A percentile compares a stretch with the other conserved stretches of the same genome.
These are phyloP conservation scores for Pyrenopolyporus hunteri DNA, from an alignment of 495 filamentous ascomycete genomes.

Conservation along the genomic window DNA sequence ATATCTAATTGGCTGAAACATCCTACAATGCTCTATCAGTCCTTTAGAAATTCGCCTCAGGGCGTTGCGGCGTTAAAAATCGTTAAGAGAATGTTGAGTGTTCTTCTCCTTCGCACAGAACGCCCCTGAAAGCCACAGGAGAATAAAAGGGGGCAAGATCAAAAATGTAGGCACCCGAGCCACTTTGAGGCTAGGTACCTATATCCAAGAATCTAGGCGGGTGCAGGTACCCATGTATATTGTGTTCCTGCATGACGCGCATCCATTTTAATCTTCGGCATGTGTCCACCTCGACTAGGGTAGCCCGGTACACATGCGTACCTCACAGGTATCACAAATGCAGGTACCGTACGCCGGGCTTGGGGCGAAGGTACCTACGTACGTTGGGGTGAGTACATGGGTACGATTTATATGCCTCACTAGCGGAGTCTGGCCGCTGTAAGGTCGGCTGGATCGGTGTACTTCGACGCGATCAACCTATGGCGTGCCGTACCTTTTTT, in stretches of 20 bases:
- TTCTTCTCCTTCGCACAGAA: no score
- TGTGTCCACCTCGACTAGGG: background rate
- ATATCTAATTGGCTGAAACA: no score
- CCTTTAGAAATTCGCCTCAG: no score
- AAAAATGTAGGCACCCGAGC: background rate
- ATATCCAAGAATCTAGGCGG: background rate
- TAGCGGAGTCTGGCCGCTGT: slow-evolving; percentile 8
- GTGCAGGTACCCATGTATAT: background rate
- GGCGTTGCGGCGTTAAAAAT: no score
- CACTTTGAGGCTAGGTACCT: background rate
- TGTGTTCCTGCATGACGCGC: slow-evolving; percentile 23
- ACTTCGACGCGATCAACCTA: slow-evolving; percentile 21
- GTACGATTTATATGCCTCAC: no score
- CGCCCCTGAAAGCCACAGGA: no score
- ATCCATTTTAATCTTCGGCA: slow-evolving; percentile 20
- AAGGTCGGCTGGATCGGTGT: slow-evolving; percentile 21
- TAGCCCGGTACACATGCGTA: background rate
- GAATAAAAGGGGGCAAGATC: background rate
- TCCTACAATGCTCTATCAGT: no score
- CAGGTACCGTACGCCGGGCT: slow-evolving; percentile 27
- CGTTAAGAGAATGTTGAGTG: no score
- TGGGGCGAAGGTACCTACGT: background rate
- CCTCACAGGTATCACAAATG: slow-evolving; percentile 2
- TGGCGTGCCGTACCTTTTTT: slow-evolving; percentile 7
- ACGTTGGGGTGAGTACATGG: background rate